A percentile compares a stretch with the other conserved stretches of the same genome.
Conservation (phyloP, 2,329 filamentous ascomycete species). For the Gnomoniopsis smithogilvyi region DNA sequence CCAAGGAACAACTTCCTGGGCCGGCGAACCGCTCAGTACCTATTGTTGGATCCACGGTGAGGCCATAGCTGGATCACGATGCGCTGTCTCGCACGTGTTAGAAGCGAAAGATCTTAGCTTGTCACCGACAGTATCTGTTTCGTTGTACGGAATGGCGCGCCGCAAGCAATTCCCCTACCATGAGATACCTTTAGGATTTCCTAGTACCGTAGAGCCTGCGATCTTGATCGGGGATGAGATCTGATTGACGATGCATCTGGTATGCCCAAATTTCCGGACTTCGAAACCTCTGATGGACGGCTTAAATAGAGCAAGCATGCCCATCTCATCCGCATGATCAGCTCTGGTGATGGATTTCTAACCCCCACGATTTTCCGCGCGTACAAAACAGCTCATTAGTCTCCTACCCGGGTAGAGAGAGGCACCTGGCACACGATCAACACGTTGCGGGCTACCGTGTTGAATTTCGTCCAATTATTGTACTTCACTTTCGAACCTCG, state of each 20-base stretch:
- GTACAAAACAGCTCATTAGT: not conserved
- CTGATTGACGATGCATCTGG: slow-evolving; percentile 1
- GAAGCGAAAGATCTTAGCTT: no score
- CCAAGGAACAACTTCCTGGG: slow-evolving; percentile 8
- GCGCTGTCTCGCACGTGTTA: not conserved
- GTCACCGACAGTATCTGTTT: no score
- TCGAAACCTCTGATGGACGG: not conserved
- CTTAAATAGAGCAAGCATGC: slow-evolving; percentile 15
- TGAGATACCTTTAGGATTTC: no score
- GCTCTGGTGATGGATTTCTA: slow-evolving; percentile 12
- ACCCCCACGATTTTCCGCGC: slow-evolving; percentile 2
- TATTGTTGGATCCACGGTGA: not conserved
- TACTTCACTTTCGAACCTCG: no score
- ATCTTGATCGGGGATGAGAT: slow-evolving; percentile 7
- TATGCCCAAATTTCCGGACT: not conserved
- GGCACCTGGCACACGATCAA: no score
- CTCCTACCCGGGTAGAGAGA: not conserved
- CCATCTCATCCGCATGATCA: slow-evolving; percentile 6
- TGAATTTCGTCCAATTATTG: no score
- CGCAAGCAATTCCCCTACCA: no score
- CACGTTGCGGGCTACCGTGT: no score
- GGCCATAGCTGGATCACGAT: not conserved
- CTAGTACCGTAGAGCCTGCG: no score
- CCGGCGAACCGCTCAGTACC: slow-evolving; percentile 10
- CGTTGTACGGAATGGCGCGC: no score